These are phyloP conservation scores for Apiotrichum gracile DNA, from an alignment of 1,284 basidiomycete species.

Conservation along the genomic window DNA sequence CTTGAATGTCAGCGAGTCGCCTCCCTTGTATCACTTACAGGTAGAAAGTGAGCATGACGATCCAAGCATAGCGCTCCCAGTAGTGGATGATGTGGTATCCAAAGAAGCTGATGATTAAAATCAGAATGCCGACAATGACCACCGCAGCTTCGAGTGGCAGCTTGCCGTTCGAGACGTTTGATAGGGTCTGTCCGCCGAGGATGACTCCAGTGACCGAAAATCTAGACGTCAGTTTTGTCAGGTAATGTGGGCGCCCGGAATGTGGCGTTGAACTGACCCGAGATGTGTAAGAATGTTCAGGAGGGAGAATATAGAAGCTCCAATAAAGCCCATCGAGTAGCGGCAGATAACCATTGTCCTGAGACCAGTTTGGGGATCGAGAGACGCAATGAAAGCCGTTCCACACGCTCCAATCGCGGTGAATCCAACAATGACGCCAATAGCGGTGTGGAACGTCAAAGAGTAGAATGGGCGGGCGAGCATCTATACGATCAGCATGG, in stretches of 20 bases:
- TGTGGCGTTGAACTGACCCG: not conserved
- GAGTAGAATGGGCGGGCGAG: slow-evolving; percentile 54
- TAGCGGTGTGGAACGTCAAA: slow-evolving; percentile 51
- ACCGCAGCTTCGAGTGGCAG: slow-evolving; percentile 49
- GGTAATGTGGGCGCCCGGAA: too few relatives aligned
- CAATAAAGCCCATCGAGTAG: slow-evolving; percentile 55
- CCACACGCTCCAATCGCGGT: slow-evolving; percentile 40
- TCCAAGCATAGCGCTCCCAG: slow-evolving; percentile 62
- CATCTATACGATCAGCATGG: slow-evolving; percentile 26
- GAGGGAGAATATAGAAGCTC: slow-evolving; percentile 55
- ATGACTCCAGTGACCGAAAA: slow-evolving; percentile 41
- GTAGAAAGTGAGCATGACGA: slow-evolving; percentile 55
- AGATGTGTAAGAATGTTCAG: slow-evolving; percentile 58
- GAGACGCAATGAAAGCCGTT: slow-evolving; percentile 55
- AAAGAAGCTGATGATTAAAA: slow-evolving; percentile 44
- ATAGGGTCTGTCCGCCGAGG: slow-evolving; percentile 48
- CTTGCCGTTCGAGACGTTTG: slow-evolving; percentile 38
- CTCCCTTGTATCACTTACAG: slow-evolving; percentile 35
- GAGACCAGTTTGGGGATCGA: slow-evolving; percentile 59
- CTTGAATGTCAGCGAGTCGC: not conserved
- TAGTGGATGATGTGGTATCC: slow-evolving; percentile 54
- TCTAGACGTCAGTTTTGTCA: not conserved
- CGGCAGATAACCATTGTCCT: slow-evolving; percentile 55
- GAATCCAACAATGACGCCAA: slow-evolving; percentile 43
- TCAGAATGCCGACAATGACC: slow-evolving; percentile 45